A percentile compares a stretch with the other conserved stretches of the same genome.
Evolutionary conservation across 2,329 filamentous ascomycete genomes (phyloP).

Genomic region (Xylaria sp.): DNA sequence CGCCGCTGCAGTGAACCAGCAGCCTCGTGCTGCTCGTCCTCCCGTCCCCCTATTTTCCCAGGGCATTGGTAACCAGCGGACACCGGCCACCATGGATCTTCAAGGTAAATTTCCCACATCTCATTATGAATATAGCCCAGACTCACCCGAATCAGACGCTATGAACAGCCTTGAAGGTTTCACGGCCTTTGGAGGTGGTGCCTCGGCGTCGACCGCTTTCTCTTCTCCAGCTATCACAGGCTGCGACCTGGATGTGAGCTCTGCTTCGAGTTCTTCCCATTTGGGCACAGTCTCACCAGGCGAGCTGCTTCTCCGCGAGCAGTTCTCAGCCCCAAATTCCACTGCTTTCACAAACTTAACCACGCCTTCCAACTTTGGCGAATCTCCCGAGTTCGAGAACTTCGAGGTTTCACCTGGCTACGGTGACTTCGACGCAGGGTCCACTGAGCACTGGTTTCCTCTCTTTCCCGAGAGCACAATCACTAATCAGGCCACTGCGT

Average conservation of each 20-base stretch:
- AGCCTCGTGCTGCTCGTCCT: conserved; percentile 65
- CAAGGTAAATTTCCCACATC: conserved; percentile 59
- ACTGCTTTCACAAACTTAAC: conserved; percentile 84
- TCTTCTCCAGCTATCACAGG: conserved; percentile 64
- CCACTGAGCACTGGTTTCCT: conserved; percentile 72
- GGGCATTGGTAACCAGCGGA: conserved; percentile 62
- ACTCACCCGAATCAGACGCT: conserved; percentile 58
- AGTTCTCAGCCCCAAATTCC: conserved; percentile 82
- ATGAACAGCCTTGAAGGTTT: conserved; percentile 69
- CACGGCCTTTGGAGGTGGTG: conserved; percentile 64
- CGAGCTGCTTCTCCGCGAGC: conserved; percentile 77
- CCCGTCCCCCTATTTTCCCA: conserved; percentile 78
- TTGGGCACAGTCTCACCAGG: conserved; percentile 83
- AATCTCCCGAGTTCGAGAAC: conserved; percentile 79
- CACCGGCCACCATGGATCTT: conserved; percentile 62
- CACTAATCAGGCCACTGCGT: conserved; percentile 42
- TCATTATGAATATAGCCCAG: conserved; percentile 6
- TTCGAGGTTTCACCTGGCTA: conserved; percentile 85
- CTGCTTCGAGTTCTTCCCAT: conserved; percentile 62
- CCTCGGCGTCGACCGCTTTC: conserved; percentile 58
- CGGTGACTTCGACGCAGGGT: conserved; percentile 66
- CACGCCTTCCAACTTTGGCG: conserved; percentile 81
- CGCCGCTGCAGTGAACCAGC: conserved; percentile 65
- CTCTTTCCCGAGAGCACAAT: conserved; percentile 68
- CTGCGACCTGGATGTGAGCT: conserved; percentile 62